Percentiles rank a stretch among this genome's conserved stretches.
Conservation (phyloP, 306 rosid genomes). For the Prunus padus region DNA sequence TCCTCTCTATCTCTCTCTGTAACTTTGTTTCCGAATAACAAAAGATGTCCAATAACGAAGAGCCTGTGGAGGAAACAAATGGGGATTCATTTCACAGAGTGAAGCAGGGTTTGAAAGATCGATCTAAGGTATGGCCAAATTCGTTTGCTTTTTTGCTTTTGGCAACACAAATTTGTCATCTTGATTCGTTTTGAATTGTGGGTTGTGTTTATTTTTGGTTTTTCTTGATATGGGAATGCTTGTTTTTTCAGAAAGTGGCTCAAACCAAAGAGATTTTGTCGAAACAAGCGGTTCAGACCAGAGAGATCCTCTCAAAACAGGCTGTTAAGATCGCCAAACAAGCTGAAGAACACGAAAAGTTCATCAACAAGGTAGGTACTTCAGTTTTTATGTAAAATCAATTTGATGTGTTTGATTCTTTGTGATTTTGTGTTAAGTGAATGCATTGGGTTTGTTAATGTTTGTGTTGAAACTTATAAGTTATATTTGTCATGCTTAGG, state of each 20-base stretch:
- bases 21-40: neutral
- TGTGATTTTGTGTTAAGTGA: too few species aligned
- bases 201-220: slow-evolving; percentile 11
- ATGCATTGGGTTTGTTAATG: neutral
- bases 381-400: slow-evolving; percentile 10
- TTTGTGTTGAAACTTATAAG: neutral
- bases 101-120: slow-evolving; percentile 55
- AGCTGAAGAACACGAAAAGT: slow-evolving; percentile 85
- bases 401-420: slow-evolving; percentile 3
- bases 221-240: slow-evolving; percentile 33
- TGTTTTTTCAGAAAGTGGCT: slow-evolving; percentile 51
- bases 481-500: slow-evolving; percentile 36
- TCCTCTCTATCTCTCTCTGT: neutral
- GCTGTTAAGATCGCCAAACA: slow-evolving; percentile 81
- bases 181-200: slow-evolving; percentile 15
- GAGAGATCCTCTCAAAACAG: slow-evolving; percentile 66
- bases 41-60: slow-evolving; percentile 58
- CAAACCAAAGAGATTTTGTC: slow-evolving; percentile 65
- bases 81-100: slow-evolving; percentile 48
- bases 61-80: slow-evolving; percentile 37
- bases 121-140: slow-evolving; percentile 55
- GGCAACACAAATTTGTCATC: neutral
- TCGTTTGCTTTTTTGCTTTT: slow-evolving; percentile 10
- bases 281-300: slow-evolving; percentile 76
- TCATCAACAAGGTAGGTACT: slow-evolving; percentile 67